Evolutionary conservation across 1,284 basidiomycete genomes (phyloP).

Genomic region (Tylopilus sp.): DNA sequence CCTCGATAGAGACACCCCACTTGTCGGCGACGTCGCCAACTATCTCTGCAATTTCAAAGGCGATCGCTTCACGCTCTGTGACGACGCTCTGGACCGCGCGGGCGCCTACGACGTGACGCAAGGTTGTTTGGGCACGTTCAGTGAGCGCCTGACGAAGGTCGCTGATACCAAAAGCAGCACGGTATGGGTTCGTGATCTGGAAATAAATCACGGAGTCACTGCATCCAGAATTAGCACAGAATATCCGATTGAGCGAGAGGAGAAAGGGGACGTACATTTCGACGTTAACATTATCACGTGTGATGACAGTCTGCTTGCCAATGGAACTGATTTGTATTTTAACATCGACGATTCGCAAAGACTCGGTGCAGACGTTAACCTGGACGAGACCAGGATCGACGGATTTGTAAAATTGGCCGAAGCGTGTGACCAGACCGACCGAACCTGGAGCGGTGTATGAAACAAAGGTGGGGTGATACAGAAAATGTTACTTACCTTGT

Average conservation of each 20-base stretch:
- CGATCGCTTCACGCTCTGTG: slow-evolving; percentile 95
- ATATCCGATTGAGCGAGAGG: background rate
- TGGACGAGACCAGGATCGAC: slow-evolving; percentile 91
- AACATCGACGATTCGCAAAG: slow-evolving; percentile 82
- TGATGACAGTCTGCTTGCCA: slow-evolving; percentile 82
- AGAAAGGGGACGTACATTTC: slow-evolving; percentile 55
- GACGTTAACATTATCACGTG: slow-evolving; percentile 86
- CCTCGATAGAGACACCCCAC: slow-evolving; percentile 95
- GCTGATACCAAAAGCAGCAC: slow-evolving; percentile 88
- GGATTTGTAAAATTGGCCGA: slow-evolving; percentile 92
- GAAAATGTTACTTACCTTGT: slow-evolving; percentile 53
- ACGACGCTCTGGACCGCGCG: slow-evolving; percentile 81
- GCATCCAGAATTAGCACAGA: slow-evolving; percentile 19
- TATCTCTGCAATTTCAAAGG: slow-evolving; percentile 93
- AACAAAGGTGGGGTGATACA: slow-evolving; percentile 5
- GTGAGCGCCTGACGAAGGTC: slow-evolving; percentile 85
- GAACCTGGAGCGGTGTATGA: slow-evolving; percentile 45
- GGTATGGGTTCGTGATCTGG: slow-evolving; percentile 83
- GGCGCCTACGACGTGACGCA: slow-evolving; percentile 92
- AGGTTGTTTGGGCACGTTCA: slow-evolving; percentile 93
- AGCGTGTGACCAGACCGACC: slow-evolving; percentile 87
- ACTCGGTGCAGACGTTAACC: slow-evolving; percentile 92
- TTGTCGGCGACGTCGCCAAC: slow-evolving; percentile 82
- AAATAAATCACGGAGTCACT: slow-evolving; percentile 90
- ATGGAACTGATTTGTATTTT: slow-evolving; percentile 91